A percentile compares a stretch with the other conserved stretches of the same genome.
Conservation (phyloP, 768 basidiomycete species). For the Phlegmacium glaucopus region DNA sequence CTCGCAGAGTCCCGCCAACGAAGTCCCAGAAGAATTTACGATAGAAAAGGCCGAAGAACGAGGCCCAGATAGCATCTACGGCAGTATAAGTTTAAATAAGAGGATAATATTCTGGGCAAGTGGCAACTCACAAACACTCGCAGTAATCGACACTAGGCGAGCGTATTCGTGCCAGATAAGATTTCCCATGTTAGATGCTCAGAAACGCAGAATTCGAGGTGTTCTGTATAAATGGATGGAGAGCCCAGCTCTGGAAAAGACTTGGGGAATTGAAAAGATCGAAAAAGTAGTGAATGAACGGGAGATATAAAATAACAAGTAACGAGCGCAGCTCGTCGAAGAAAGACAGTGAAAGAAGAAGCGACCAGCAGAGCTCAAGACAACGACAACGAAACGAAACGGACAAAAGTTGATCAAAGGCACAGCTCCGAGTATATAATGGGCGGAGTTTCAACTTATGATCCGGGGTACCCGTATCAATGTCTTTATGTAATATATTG, state of each 20-base stretch:
- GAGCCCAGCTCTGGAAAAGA: conserved; percentile 17
- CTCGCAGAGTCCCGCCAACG: conserved; percentile 72
- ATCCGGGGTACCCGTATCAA: conserved; percentile 9
- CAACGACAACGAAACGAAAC: conserved; percentile 15
- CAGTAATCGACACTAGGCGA: conserved; percentile 64
- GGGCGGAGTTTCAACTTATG: too few species aligned
- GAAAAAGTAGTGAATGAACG: conserved; percentile 25
- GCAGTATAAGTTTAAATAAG: conserved; percentile 7
- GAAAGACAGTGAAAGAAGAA: conserved; percentile 21
- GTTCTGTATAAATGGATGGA: conserved; percentile 16
- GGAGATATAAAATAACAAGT: conserved; percentile 22
- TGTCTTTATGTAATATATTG: too few species aligned
- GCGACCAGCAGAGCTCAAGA: conserved; percentile 13
- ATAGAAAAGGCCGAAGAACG: conserved; percentile 76
- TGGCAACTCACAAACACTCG: conserved; percentile 63
- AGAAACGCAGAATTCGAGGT: conserved; percentile 9
- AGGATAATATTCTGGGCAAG: neutral
- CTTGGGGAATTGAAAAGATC: conserved; percentile 19
- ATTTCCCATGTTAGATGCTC: conserved; percentile 58
- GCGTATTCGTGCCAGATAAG: conserved; percentile 80
- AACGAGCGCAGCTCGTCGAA: conserved; percentile 33
- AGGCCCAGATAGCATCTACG: conserved; percentile 76
- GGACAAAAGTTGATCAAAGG: neutral
- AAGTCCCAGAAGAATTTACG: conserved; percentile 99
- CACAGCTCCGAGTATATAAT: too few species aligned